Conservation (phyloP, 306 rosid genomes). For the Cicer arietinum region DNA sequence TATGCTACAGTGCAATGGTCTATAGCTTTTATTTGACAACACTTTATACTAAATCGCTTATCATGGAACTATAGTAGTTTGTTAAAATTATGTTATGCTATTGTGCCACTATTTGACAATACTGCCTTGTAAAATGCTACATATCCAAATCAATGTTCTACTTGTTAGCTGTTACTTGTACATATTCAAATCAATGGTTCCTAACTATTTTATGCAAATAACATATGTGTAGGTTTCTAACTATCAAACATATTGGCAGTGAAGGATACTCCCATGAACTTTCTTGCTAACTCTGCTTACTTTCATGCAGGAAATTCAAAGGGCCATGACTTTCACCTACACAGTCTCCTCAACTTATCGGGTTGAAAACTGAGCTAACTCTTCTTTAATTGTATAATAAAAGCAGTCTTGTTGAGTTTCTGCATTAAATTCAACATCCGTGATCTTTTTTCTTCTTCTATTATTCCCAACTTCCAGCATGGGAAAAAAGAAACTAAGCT, state of each 20-base stretch:
- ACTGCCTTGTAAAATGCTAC: background rate
- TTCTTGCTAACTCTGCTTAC: slow-evolving; percentile 20
- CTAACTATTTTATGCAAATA: slow-evolving; percentile 10
- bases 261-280: background rate
- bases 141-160: slow-evolving; percentile 12
- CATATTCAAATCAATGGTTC: slow-evolving; percentile 19
- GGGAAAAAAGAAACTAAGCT: slow-evolving; percentile 50
- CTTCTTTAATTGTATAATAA: slow-evolving; percentile 13
- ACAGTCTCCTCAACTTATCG: slow-evolving; percentile 16
- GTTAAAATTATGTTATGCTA: too few species aligned
- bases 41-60: too few species aligned
- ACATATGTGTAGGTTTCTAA: background rate
- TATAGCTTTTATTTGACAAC: too few species aligned
- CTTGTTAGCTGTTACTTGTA: slow-evolving; percentile 21
- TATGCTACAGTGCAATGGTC: too few species aligned
- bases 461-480: slow-evolving; percentile 23
- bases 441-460: background rate
- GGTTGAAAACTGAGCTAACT: slow-evolving; percentile 23
- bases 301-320: slow-evolving; percentile 46
- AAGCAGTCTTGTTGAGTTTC: slow-evolving; percentile 1
- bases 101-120: too few species aligned
- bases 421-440: slow-evolving; percentile 11
- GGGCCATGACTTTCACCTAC: slow-evolving; percentile 8
- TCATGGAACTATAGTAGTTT: too few species aligned
- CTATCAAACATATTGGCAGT: background rate